A percentile compares a stretch with the other conserved stretches of the same genome.
Evolutionary conservation across 129 eudicot species (phyloP).

Genomic region (Saussurea involucrata): DNA sequence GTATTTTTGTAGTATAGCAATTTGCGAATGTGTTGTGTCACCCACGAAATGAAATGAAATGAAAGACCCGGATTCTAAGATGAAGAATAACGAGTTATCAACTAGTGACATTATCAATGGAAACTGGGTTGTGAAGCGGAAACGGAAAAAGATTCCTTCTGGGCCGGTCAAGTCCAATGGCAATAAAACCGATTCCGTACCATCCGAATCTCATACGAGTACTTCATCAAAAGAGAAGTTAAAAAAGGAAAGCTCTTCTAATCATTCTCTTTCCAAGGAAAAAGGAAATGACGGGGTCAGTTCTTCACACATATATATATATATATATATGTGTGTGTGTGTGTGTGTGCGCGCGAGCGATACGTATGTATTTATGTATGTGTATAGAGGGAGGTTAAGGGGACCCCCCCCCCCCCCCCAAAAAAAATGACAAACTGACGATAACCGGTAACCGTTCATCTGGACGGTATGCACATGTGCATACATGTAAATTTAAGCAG

Average conservation of each 20-base stretch:
- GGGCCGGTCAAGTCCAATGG: constrained; percentile 45
- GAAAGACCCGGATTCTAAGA: constrained; percentile 30
- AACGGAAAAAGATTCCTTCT: constrained; percentile 60
- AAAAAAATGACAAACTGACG: neutral
- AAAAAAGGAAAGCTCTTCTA: constrained; percentile 33
- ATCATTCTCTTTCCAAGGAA: constrained; percentile 45
- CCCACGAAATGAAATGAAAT: neutral
- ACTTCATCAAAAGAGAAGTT: constrained; percentile 28
- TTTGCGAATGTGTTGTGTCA: constrained; percentile 3
- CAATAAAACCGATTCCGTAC: constrained; percentile 25
- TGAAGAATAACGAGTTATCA: constrained; percentile 54
- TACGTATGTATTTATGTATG: too few species aligned
- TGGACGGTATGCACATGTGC: neutral
- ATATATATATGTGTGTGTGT: neutral
- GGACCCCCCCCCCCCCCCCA: too few species aligned
- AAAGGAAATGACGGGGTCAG: constrained; percentile 92
- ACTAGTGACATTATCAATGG: constrained; percentile 50
- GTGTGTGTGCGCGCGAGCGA: too few species aligned
- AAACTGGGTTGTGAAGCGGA: constrained; percentile 80
- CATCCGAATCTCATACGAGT: constrained; percentile 36
- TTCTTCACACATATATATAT: neutral
- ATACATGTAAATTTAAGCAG: neutral
- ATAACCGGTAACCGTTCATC: neutral
- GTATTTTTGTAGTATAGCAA: constrained; percentile 2
- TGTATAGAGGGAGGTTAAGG: neutral